Conservation (phyloP, 768 basidiomycete genomes). For the Collybia mongolica region DNA sequence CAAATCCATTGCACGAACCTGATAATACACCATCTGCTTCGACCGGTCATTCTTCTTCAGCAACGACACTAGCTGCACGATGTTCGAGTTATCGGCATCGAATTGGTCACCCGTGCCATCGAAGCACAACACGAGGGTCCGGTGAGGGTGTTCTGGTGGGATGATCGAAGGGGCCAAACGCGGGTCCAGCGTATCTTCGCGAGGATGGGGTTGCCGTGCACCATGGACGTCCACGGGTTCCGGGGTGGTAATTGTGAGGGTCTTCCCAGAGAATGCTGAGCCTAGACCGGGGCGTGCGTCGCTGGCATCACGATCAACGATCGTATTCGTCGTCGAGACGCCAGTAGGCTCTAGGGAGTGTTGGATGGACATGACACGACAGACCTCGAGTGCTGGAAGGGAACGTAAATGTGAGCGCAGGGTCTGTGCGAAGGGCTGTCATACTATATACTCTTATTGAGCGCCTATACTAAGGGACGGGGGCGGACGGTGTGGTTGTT, state of each 20-base stretch:
- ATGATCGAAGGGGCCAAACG: slow-evolving; percentile 27
- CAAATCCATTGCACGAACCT: slow-evolving; percentile 27
- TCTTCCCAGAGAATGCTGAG: slow-evolving; percentile 4
- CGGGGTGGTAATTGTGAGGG: not conserved
- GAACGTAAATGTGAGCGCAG: too few species aligned
- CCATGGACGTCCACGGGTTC: not conserved
- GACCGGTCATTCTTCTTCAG: slow-evolving; percentile 50
- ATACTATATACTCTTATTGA: too few species aligned
- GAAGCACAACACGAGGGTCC: slow-evolving; percentile 54
- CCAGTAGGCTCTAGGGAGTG: slow-evolving; percentile 10
- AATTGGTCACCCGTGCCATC: slow-evolving; percentile 58
- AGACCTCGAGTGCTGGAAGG: too few species aligned
- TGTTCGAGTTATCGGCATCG: slow-evolving; percentile 53
- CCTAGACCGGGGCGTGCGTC: slow-evolving; percentile 1
- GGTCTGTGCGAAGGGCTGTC: too few species aligned
- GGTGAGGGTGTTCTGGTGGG: slow-evolving; percentile 35
- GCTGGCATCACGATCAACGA: not conserved
- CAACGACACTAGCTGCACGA: slow-evolving; percentile 48
- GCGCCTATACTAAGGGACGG: too few species aligned
- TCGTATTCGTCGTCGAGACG: slow-evolving; percentile 9
- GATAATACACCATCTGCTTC: slow-evolving; percentile 61
- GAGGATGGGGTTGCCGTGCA: slow-evolving; percentile 2
- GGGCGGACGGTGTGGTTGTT: too few species aligned
- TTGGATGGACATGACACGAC: slow-evolving; percentile 3
- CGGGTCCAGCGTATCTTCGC: slow-evolving; percentile 19